These are phyloP conservation scores for Oxalis stricta DNA, from an alignment of 441 rosid genomes.

Conservation along the genomic window DNA sequence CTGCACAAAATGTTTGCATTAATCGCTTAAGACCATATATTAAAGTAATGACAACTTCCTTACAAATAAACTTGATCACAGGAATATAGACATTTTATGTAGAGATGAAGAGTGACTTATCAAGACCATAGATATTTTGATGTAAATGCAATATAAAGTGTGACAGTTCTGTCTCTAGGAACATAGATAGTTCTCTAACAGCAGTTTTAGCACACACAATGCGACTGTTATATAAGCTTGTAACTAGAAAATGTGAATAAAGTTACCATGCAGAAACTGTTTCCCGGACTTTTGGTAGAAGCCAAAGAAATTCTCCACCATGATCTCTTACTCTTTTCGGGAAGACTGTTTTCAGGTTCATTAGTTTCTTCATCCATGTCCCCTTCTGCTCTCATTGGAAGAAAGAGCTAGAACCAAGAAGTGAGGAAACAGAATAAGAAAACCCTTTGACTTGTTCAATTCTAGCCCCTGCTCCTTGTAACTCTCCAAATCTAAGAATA, in stretches of 20 bases:
- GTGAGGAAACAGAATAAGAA: conserved; percentile 74
- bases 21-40: too few species aligned
- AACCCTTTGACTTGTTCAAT: conserved; percentile 95
- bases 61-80: not conserved
- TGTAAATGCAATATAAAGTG: not conserved
- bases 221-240: not conserved
- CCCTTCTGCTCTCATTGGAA: conserved; percentile 46
- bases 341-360: conserved; percentile 23
- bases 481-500: conserved; percentile 68
- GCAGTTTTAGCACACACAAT: not conserved
- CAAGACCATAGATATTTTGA: too few species aligned
- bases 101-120: not conserved
- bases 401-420: conserved; percentile 72
- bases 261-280: conserved; percentile 39
- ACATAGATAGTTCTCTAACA: not conserved
- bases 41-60: too few species aligned
- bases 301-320: conserved; percentile 81
- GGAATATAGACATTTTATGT: not conserved
- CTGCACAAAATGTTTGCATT: conserved; percentile 38
- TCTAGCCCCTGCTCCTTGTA: conserved; percentile 66
- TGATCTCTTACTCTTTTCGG: conserved; percentile 45
- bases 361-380: conserved; percentile 16
- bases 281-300: conserved; percentile 61
- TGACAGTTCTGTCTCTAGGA: not conserved
- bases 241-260: not conserved